A percentile compares a stretch with the other conserved stretches of the same genome.
Conservation (phyloP, 2,329 filamentous ascomycete genomes). For the Tolypocladium amazonense region DNA sequence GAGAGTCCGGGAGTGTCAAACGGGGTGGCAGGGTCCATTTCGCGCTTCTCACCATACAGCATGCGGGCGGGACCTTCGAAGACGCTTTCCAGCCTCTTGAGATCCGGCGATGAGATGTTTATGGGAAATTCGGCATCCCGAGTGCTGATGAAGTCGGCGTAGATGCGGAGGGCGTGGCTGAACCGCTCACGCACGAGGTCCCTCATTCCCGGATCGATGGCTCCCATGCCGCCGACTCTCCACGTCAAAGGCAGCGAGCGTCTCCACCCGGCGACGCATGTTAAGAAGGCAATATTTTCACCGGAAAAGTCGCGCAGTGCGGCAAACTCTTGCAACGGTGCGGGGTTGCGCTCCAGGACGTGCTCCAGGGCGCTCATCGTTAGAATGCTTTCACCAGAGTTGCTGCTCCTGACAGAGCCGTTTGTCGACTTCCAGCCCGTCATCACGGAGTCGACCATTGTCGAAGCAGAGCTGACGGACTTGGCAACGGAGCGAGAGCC, state of each 20-base stretch:
- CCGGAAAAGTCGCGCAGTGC: constrained; percentile 57
- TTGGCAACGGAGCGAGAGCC: constrained; percentile 6
- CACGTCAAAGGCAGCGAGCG: constrained; percentile 15
- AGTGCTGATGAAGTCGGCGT: constrained; percentile 47
- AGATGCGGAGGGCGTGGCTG: constrained; percentile 49
- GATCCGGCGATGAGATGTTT: constrained; percentile 47
- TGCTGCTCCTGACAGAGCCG: constrained; percentile 13
- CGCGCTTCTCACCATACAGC: constrained; percentile 23
- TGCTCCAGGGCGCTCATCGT: constrained; percentile 54
- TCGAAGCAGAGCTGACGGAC: constrained; percentile 9
- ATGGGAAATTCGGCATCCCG: constrained; percentile 53
- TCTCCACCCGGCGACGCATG: constrained; percentile 47
- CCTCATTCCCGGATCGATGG: constrained; percentile 8
- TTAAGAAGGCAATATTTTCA: constrained; percentile 60
- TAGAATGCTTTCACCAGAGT: constrained; percentile 31
- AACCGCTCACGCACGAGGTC: constrained; percentile 36
- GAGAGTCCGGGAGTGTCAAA: constrained; percentile 15
- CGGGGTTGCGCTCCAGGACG: constrained; percentile 46
- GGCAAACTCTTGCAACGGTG: constrained; percentile 52
- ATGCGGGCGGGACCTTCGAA: constrained; percentile 41
- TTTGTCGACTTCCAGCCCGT: constrained; percentile 21
- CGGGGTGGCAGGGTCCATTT: constrained; percentile 26
- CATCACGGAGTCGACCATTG: constrained; percentile 15
- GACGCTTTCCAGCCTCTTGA: constrained; percentile 38
- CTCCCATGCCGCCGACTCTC: constrained; percentile 7